Evolutionary conservation across 257 asterid species (phyloP).

Genomic region (Coffea eugenioides): DNA sequence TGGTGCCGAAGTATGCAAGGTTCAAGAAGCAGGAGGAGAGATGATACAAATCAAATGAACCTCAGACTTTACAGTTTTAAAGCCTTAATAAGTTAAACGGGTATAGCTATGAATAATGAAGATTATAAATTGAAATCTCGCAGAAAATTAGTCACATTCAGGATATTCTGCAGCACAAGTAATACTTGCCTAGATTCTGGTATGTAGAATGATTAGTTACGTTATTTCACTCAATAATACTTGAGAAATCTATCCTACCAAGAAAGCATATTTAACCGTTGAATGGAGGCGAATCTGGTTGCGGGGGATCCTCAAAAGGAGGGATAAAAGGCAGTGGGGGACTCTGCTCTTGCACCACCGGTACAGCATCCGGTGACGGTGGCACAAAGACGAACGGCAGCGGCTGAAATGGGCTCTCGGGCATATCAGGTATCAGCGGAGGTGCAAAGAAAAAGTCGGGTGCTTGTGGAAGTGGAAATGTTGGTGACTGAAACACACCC

Average conservation of each 20-base stretch:
- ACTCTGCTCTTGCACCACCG: neutral
- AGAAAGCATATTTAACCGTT: neutral
- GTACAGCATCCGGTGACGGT: neutral
- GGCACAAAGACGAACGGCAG: slow-evolving; percentile 11
- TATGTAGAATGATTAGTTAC: neutral
- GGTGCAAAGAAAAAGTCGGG: slow-evolving; percentile 26
- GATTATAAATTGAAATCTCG: too few species aligned
- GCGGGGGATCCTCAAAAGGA: slow-evolving; percentile 14
- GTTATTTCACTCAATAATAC: neutral
- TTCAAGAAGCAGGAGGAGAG: too few species aligned
- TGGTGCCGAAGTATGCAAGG: too few species aligned
- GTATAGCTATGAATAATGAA: too few species aligned
- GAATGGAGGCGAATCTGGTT: slow-evolving; percentile 26
- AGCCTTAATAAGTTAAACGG: too few species aligned
- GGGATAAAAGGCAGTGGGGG: slow-evolving; percentile 13
- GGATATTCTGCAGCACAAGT: neutral
- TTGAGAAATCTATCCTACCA: too few species aligned
- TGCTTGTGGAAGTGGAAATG: slow-evolving; percentile 11
- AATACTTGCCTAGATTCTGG: neutral
- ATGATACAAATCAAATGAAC: too few species aligned
- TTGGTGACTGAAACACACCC: slow-evolving; percentile 13
- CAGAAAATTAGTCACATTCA: too few species aligned
- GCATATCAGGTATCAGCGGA: slow-evolving; percentile 12
- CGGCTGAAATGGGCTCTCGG: slow-evolving; percentile 14
- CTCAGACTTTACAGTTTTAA: too few species aligned